Evolutionary conservation across 2,329 filamentous ascomycete genomes (phyloP).

Genomic region (Talaromyces verruculosus): DNA sequence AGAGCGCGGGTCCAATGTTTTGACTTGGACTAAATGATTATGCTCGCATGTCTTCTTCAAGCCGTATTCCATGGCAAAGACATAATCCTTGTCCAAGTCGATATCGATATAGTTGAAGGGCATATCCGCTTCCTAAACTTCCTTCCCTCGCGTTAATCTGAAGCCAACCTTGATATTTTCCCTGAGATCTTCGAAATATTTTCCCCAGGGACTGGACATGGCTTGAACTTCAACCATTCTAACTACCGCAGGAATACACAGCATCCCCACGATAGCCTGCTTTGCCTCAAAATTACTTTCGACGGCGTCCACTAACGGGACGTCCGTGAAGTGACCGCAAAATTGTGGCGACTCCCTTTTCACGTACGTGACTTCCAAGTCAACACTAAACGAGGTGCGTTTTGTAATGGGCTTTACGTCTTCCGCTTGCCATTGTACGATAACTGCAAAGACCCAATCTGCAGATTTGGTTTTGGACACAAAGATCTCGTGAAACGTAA

Average conservation of each 20-base stretch:
- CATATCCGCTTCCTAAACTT: background rate
- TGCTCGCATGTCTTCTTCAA: background rate
- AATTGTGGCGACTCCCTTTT: background rate
- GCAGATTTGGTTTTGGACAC: background rate
- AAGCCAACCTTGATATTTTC: background rate
- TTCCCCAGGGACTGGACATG: no score
- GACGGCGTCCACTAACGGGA: background rate
- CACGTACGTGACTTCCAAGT: background rate
- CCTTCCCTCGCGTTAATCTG: background rate
- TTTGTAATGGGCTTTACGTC: background rate
- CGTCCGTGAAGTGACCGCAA: background rate
- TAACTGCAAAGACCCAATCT: background rate
- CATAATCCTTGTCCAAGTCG: background rate
- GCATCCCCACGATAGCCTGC: background rate
- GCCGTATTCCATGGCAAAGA: background rate
- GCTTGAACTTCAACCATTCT: background rate
- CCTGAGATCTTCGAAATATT: background rate
- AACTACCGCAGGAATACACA: background rate
- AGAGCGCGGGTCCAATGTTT: background rate
- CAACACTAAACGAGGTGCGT: background rate
- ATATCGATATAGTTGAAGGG: background rate
- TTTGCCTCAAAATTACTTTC: background rate
- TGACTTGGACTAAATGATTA: background rate
- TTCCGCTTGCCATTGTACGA: background rate
- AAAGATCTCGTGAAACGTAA: no score